phyloP scores from a whole-genome alignment of 768 basidiomycete species.

The Tulasnella sp. region DNA sequence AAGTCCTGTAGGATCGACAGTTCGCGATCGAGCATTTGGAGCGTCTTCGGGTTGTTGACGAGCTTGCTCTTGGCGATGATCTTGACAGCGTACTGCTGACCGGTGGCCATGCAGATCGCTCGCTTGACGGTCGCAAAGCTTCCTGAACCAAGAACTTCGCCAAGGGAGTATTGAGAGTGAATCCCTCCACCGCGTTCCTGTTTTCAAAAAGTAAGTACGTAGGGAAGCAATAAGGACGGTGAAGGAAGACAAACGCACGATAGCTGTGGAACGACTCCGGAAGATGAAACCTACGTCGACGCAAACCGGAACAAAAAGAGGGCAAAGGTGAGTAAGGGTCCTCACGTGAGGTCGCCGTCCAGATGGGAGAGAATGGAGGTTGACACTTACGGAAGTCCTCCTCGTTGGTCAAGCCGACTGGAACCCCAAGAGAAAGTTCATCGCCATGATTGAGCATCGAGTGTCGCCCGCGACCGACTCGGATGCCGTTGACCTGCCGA shows the following conservation, averaged over 20 bases:
- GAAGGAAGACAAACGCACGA: neutral
- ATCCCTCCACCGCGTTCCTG: conserved; percentile 26
- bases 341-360: neutral
- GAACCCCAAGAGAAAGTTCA: conserved; percentile 71
- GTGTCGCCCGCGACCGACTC: conserved; percentile 45
- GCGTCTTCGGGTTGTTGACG: conserved; percentile 13
- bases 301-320: neutral
- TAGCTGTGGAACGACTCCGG: conserved; percentile 41
- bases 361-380: conserved; percentile 13
- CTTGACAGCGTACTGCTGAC: conserved; percentile 77
- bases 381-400: conserved; percentile 64
- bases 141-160: conserved; percentile 60
- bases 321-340: neutral
- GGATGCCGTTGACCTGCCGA: conserved; percentile 58
- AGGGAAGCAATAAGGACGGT: conserved; percentile 12
- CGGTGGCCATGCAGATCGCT: conserved; percentile 59
- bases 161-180: conserved; percentile 28
- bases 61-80: conserved; percentile 41
- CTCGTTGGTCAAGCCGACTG: conserved; percentile 33
- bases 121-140: conserved; percentile 86
- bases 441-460: conserved; percentile 64
- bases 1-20: conserved; percentile 28
- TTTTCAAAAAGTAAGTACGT: neutral
- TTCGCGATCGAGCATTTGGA: conserved; percentile 30
- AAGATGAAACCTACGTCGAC: conserved; percentile 76